Conservation (phyloP, 768 basidiomycete species). For the Leccinellum rugosiceps region DNA sequence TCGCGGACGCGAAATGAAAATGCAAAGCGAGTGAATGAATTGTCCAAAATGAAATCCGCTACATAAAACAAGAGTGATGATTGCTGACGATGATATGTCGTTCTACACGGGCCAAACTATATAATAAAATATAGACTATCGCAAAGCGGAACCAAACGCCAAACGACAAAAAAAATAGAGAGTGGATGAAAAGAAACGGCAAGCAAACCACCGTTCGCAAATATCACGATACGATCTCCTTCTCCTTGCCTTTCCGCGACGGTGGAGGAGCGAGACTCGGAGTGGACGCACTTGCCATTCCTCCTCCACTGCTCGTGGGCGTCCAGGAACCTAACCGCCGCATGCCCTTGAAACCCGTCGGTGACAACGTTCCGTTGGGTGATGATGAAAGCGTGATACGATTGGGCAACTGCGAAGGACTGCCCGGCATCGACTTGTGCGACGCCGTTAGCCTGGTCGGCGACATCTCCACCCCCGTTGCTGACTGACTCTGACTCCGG, state of each 20-base stretch:
- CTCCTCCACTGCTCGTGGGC: slow-evolving; percentile 18
- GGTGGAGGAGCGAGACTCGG: slow-evolving; percentile 36
- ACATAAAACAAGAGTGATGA: slow-evolving; percentile 11
- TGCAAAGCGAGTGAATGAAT: slow-evolving; percentile 18
- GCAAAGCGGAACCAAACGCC: neutral
- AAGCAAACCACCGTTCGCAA: neutral
- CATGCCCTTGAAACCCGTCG: slow-evolving; percentile 28
- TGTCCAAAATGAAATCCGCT: slow-evolving; percentile 15
- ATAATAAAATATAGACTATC: neutral
- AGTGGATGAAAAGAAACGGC: neutral
- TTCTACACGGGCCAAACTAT: neutral
- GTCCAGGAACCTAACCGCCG: slow-evolving; percentile 40
- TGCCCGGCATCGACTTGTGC: slow-evolving; percentile 39
- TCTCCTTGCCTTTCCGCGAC: slow-evolving; percentile 47
- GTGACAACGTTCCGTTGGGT: slow-evolving; percentile 12
- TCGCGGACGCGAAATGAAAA: too few species aligned
- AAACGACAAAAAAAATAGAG: neutral
- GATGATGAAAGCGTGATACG: slow-evolving; percentile 7
- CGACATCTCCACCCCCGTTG: slow-evolving; percentile 13
- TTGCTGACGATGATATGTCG: neutral
- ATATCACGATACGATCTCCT: slow-evolving; percentile 26
- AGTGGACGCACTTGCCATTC: slow-evolving; percentile 40
- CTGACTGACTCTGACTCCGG: slow-evolving; percentile 15
- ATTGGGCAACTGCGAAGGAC: slow-evolving; percentile 29
- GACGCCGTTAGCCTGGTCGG: slow-evolving; percentile 18